Percentiles rank a stretch among this genome's conserved stretches.
Conservation (phyloP, 495 filamentous ascomycete genomes). For the Xylaria nigripes region DNA sequence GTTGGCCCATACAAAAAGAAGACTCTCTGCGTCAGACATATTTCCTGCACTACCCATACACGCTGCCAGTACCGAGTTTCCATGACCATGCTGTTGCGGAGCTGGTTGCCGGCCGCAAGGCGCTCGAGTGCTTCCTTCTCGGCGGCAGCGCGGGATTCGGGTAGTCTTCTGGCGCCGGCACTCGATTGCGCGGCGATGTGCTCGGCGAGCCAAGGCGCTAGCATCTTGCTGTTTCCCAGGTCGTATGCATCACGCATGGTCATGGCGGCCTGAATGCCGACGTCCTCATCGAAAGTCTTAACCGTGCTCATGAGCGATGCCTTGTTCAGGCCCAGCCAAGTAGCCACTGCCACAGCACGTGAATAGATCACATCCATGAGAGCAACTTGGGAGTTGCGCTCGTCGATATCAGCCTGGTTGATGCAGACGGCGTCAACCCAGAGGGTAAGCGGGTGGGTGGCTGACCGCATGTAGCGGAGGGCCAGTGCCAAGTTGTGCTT, state of each 20-base stretch:
- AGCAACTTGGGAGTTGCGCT: constrained; percentile 23
- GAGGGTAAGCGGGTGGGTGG: constrained; percentile 10
- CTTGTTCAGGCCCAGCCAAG: constrained; percentile 13
- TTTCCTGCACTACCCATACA: constrained; percentile 10
- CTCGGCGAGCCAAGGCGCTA: background rate
- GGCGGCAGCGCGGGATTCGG: background rate
- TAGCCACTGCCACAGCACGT: constrained; percentile 7
- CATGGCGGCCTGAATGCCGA: background rate
- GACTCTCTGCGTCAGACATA: constrained; percentile 4
- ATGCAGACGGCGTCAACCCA: constrained; percentile 28
- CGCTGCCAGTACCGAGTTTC: constrained; percentile 5
- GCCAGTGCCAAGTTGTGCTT: constrained; percentile 14
- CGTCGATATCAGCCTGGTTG: constrained; percentile 14
- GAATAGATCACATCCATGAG: constrained; percentile 23
- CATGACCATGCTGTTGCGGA: background rate
- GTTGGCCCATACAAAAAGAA: constrained; percentile 4
- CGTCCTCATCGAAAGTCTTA: background rate
- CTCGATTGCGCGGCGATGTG: background rate
- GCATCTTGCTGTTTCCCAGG: background rate
- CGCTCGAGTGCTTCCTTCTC: background rate
- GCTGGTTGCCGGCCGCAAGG: background rate
- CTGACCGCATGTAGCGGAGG: constrained; percentile 15
- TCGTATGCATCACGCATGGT: background rate
- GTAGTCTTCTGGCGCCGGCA: background rate
- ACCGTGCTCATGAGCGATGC: background rate